Percentiles rank a stretch among this genome's conserved stretches.
phyloP scores from a whole-genome alignment of 164 flowering plant species.

The Amborella trichopoda region DNA sequence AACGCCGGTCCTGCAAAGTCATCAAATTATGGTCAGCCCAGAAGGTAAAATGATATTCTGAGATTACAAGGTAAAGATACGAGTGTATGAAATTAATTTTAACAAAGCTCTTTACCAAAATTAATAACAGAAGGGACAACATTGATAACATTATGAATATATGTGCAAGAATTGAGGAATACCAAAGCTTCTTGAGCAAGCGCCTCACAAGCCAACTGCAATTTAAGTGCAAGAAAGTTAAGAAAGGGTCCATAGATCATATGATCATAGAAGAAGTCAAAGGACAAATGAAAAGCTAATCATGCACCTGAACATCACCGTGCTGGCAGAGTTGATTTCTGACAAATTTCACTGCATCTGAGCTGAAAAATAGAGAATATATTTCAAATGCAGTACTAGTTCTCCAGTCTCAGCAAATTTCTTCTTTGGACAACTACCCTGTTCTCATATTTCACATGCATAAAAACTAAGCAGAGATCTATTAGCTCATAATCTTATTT shows the following conservation, averaged over 20 bases:
- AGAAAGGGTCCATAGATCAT: background rate
- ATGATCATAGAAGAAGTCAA: background rate
- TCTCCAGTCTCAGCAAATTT: no score
- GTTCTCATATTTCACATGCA: no score
- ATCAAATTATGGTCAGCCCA: no score
- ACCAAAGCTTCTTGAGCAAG: slow-evolving; percentile 80
- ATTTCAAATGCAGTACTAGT: no score
- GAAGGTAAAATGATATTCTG: no score
- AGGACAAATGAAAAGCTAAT: background rate
- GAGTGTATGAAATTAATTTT: slow-evolving; percentile 5
- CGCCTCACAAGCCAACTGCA: slow-evolving; percentile 80
- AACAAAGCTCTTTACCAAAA: background rate
- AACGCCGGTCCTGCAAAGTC: slow-evolving; percentile 45
- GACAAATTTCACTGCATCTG: slow-evolving; percentile 63
- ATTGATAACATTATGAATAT: no score
- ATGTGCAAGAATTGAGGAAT: slow-evolving; percentile 11
- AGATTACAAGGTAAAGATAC: no score
- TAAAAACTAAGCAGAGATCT: no score
- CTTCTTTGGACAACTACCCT: no score
- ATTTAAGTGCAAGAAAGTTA: slow-evolving; percentile 6
- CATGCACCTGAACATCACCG: slow-evolving; percentile 80
- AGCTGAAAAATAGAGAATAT: slow-evolving; percentile 13
- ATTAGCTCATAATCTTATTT: no score
- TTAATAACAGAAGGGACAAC: no score
- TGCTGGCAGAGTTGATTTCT: slow-evolving; percentile 78